Evolutionary conservation across 169 alveolate species (phyloP).

Genomic region (Besnoitia besnoiti): DNA sequence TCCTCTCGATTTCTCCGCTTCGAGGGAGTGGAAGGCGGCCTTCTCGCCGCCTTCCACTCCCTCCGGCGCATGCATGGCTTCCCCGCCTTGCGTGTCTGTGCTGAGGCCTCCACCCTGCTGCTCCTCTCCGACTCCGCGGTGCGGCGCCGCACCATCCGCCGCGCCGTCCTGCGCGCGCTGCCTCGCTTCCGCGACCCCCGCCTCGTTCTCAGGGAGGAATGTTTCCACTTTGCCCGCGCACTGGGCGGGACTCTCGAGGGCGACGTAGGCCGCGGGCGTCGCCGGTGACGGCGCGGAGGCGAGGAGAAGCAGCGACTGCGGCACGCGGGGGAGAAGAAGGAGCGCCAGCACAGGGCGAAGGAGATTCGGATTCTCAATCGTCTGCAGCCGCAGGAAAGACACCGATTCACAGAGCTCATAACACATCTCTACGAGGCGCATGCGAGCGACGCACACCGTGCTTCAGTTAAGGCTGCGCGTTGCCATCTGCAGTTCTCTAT

Average conservation of each 20-base stretch:
- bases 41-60: too few species aligned
- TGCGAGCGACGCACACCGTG: too few species aligned
- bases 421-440: too few species aligned
- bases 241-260: constrained; percentile 29
- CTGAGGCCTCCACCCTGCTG: too few species aligned
- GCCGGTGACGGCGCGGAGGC: neutral
- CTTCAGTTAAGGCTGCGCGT: too few species aligned
- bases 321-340: constrained; percentile 17
- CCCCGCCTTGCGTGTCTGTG: neutral
- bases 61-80: neutral
- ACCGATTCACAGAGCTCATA: too few species aligned
- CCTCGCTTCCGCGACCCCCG: neutral
- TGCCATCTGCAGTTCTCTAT: too few species aligned
- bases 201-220: neutral
- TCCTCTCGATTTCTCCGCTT: neutral
- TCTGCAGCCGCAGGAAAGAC: neutral
- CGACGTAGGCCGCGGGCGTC: constrained; percentile 5
- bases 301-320: neutral
- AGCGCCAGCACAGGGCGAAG: constrained; percentile 29
- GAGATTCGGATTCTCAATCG: neutral
- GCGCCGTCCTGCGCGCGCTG: neutral
- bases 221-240: neutral
- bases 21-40: too few species aligned
- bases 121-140: neutral
- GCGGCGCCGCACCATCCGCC: neutral